Conservation (phyloP, 176 grass and related monocot species). For the Ampelocalamus luodianensis region DNA sequence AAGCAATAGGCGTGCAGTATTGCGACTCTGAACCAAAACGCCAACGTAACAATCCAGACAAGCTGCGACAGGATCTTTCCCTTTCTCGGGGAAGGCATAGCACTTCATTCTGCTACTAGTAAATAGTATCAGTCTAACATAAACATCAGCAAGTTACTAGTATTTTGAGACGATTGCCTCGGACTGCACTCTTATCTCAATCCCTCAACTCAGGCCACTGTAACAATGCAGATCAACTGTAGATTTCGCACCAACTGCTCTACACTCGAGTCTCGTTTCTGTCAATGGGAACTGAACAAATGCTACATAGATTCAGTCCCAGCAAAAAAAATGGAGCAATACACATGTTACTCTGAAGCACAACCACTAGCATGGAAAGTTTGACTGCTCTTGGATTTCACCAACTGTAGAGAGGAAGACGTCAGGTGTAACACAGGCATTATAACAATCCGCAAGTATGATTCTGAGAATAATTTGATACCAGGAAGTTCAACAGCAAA, state of each 20-base stretch:
- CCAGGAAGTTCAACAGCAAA: constrained; percentile 52
- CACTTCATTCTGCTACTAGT: background rate
- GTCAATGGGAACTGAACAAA: constrained; percentile 6
- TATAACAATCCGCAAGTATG: background rate
- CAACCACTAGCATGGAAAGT: constrained; percentile 30
- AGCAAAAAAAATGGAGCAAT: background rate
- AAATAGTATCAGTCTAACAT: background rate
- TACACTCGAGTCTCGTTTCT: background rate
- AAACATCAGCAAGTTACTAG: background rate
- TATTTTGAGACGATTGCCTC: background rate
- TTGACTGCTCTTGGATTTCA: constrained; percentile 53
- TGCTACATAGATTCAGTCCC: background rate
- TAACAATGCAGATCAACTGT: background rate
- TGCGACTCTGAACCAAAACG: too few relatives aligned
- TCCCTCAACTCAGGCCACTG: background rate
- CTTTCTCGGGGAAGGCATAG: too few relatives aligned
- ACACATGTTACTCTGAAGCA: background rate
- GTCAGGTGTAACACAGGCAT: constrained; percentile 10
- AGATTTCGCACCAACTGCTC: background rate
- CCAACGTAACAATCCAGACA: too few relatives aligned
- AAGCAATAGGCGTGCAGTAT: too few relatives aligned
- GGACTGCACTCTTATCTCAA: background rate
- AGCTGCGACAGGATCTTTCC: too few relatives aligned
- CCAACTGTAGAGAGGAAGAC: constrained; percentile 41
- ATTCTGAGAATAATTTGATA: constrained; percentile 5